These are phyloP conservation scores for Globisporangium lucens DNA, from an alignment of 352 stramenopile species.

Conservation along the genomic window DNA sequence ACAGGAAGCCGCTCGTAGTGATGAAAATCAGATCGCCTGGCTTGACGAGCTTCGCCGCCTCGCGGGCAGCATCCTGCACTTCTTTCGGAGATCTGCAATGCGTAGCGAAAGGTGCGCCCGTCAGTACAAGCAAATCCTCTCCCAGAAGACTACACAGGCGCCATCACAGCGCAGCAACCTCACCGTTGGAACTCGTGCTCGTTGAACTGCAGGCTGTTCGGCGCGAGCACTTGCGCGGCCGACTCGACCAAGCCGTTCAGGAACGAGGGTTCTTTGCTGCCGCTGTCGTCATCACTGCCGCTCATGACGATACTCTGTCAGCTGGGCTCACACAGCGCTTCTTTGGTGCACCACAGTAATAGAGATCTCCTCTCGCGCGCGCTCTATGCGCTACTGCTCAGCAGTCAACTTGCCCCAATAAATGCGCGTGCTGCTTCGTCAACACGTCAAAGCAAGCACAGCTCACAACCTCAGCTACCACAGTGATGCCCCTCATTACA, in stretches of 20 bases:
- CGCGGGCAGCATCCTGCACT: constrained; percentile 51
- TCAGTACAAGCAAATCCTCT: not conserved
- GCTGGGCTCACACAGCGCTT: not conserved
- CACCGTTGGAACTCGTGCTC: constrained; percentile 73
- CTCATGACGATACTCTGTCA: not conserved
- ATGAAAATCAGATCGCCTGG: constrained; percentile 81
- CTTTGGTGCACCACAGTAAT: not conserved
- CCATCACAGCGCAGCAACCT: not conserved
- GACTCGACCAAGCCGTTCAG: constrained; percentile 37
- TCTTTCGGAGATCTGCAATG: constrained; percentile 46
- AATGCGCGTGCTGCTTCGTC: not conserved
- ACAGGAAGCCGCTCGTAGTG: constrained; percentile 67
- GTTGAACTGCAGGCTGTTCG: constrained; percentile 75
- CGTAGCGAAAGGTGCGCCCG: not conserved
- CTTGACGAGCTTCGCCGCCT: constrained; percentile 57
- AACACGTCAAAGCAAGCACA: not conserved
- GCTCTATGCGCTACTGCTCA: not conserved
- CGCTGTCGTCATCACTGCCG: not conserved
- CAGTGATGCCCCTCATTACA: not conserved
- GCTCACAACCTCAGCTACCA: not conserved
- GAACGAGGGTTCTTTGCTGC: constrained; percentile 10
- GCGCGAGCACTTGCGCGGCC: constrained; percentile 50
- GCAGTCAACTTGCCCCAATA: not conserved
- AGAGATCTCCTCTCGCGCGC: not conserved
- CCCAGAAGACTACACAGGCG: not conserved